Conservation (phyloP, 306 rosid species). For the Quercus berberidifolia region DNA sequence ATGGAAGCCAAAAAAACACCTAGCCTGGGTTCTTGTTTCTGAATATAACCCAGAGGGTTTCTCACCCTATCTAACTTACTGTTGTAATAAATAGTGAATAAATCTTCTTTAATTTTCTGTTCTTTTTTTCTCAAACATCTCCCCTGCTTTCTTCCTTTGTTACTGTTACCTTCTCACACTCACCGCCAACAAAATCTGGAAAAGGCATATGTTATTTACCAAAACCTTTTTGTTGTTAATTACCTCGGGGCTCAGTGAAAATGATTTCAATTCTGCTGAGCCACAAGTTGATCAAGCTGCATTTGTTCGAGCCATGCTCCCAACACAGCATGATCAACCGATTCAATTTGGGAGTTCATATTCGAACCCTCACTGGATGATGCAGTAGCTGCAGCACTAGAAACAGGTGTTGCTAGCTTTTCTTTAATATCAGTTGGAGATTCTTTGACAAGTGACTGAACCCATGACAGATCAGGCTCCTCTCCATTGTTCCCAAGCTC, state of each 20-base stretch:
- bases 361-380: conserved; percentile 45
- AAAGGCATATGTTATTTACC: conserved; percentile 39
- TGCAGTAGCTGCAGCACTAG: conserved; percentile 35
- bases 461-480: conserved; percentile 97
- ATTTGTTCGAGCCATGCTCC: conserved; percentile 67
- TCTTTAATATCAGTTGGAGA: conserved; percentile 81
- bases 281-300: conserved; percentile 68
- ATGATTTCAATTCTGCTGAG: conserved; percentile 54
- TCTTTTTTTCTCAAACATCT: conserved; percentile 1
- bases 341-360: conserved; percentile 43
- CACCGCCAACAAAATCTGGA: conserved; percentile 41
- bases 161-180: conserved; percentile 21
- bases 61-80: conserved; percentile 26
- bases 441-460: conserved; percentile 91
- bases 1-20: conserved; percentile 41
- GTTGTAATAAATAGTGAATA: conserved; percentile 32
- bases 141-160: conserved; percentile 22
- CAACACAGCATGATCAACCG: conserved; percentile 51
- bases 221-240: conserved; percentile 34
- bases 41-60: conserved; percentile 33
- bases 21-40: conserved; percentile 23
- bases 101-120: conserved; percentile 21
- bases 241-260: conserved; percentile 34
- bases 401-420: conserved; percentile 31
- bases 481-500: conserved; percentile 87